Evolutionary conservation across 805 yeast genomes (phyloP).

Genomic region (Candida sanyiensis): DNA sequence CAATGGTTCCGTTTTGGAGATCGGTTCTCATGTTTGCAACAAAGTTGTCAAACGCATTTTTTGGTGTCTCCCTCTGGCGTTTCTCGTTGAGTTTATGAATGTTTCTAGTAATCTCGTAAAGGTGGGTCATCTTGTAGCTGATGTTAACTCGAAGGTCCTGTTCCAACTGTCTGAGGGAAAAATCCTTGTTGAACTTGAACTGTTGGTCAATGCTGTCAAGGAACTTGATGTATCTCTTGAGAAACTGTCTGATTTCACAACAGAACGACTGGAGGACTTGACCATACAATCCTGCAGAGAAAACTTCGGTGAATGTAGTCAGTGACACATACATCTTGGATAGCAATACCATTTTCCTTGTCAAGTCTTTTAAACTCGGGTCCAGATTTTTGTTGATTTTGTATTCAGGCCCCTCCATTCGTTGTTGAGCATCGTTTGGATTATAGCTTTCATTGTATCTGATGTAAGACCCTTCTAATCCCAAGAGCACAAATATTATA

Average conservation of each 20-base stretch:
- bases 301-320: constrained; percentile 52
- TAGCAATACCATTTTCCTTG: constrained; percentile 50
- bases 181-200: constrained; percentile 41
- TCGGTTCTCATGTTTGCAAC: constrained; percentile 36
- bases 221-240: constrained; percentile 33
- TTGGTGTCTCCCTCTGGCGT: constrained; percentile 29
- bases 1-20: constrained; percentile 38
- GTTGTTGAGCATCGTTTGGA: constrained; percentile 34
- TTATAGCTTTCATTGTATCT: constrained; percentile 60
- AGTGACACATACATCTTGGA: constrained; percentile 64
- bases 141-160: constrained; percentile 38
- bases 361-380: constrained; percentile 63
- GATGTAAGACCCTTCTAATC: constrained; percentile 74
- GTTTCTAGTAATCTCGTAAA: constrained; percentile 49
- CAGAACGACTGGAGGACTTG: constrained; percentile 71
- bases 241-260: constrained; percentile 43
- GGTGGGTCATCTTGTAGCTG: constrained; percentile 40
- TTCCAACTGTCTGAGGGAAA: constrained; percentile 56
- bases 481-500: constrained; percentile 58
- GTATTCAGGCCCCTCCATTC: constrained; percentile 68
- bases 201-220: constrained; percentile 46
- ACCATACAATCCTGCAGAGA: constrained; percentile 55
- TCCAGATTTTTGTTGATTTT: constrained; percentile 68
- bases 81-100: constrained; percentile 44
- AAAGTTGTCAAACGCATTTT: constrained; percentile 37